These are phyloP conservation scores for Exophiala viscosa DNA, from an alignment of 2,329 filamentous ascomycete species.

Conservation along the genomic window DNA sequence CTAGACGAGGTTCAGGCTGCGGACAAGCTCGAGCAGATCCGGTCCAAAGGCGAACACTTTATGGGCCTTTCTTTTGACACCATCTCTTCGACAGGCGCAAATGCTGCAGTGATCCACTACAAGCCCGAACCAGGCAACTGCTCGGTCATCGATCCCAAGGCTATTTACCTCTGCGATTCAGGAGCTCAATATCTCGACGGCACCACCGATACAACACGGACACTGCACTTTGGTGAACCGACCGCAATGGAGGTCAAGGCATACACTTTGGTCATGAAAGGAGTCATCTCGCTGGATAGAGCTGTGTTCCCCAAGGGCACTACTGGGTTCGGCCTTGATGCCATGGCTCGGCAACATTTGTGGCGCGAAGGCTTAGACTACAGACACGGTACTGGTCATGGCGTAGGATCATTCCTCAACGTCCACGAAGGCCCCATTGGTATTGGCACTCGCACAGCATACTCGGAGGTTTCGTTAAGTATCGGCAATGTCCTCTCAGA, in stretches of 20 bases:
- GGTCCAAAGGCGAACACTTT: conserved; percentile 65
- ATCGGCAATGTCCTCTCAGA: conserved; percentile 95
- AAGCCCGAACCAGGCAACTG: conserved; percentile 80
- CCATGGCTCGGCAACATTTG: conserved; percentile 81
- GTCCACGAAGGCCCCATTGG: conserved; percentile 97
- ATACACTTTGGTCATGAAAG: conserved; percentile 92
- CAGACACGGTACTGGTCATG: conserved; percentile 92
- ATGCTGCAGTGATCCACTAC: conserved; percentile 95
- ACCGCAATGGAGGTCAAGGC: conserved; percentile 79
- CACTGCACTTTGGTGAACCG: conserved; percentile 84
- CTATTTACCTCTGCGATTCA: conserved; percentile 92
- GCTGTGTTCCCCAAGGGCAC: conserved; percentile 93
- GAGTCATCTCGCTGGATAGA: conserved; percentile 81
- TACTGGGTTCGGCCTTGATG: conserved; percentile 86
- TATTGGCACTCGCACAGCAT: conserved; percentile 87
- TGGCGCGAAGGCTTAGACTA: conserved; percentile 95
- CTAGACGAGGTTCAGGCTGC: conserved; percentile 89
- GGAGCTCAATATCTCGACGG: conserved; percentile 95
- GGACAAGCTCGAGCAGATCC: conserved; percentile 72
- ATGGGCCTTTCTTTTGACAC: conserved; percentile 91
- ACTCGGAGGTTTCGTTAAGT: conserved; percentile 81
- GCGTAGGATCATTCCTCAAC: conserved; percentile 90
- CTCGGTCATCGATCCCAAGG: conserved; percentile 74
- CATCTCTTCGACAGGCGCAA: conserved; percentile 89
- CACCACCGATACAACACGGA: conserved; percentile 92